phyloP scores from a whole-genome alignment of 257 asterid genomes.

The Ajuga chamaepitys region DNA sequence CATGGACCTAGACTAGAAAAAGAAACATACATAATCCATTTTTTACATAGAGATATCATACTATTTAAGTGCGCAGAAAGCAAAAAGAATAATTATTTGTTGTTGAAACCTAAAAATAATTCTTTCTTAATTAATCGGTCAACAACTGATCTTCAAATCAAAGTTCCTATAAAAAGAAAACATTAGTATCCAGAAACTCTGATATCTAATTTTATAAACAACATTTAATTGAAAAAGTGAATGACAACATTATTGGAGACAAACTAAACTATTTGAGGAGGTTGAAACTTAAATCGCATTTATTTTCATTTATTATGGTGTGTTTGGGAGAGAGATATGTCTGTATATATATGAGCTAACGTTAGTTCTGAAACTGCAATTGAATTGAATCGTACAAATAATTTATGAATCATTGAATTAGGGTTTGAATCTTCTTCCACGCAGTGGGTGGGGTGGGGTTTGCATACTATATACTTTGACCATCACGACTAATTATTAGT shows the following conservation, averaged over 20 bases:
- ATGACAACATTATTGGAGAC: neutral
- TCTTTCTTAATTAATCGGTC: no score
- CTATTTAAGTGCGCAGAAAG: no score
- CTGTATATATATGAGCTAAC: neutral
- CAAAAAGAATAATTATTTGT: no score
- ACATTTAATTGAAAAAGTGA: conserved; percentile 15
- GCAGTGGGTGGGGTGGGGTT: neutral
- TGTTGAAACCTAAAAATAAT: no score
- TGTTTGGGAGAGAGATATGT: no score
- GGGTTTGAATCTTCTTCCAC: neutral
- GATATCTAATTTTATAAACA: neutral
- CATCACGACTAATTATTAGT: neutral
- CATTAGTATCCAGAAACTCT: neutral
- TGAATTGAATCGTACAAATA: neutral
- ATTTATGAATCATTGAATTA: neutral
- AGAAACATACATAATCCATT: no score
- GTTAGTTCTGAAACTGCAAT: neutral
- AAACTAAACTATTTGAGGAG: conserved; percentile 4
- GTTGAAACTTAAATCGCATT: conserved; percentile 6
- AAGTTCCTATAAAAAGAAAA: neutral
- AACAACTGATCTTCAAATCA: no score
- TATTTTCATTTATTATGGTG: neutral
- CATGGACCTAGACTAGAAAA: no score
- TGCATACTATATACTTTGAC: neutral
- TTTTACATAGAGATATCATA: no score